Evolutionary conservation across 129 eudicot genomes (phyloP).

Genomic region (Helianthus annuus): DNA sequence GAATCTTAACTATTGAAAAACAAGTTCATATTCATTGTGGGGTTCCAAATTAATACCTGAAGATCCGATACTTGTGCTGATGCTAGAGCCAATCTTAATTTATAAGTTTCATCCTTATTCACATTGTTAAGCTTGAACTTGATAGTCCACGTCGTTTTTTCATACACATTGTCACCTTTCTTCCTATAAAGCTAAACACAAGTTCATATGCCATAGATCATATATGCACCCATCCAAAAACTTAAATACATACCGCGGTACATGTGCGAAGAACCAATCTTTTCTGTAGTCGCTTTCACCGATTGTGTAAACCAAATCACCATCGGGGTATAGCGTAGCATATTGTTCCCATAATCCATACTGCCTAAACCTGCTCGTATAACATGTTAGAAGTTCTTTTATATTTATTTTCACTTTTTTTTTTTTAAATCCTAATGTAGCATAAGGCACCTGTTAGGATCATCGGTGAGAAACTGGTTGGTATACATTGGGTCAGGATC

Average conservation of each 20-base stretch:
- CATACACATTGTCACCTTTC: constrained; percentile 33
- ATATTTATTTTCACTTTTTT: neutral
- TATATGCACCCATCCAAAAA: too few relatives aligned
- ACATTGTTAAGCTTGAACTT: constrained; percentile 47
- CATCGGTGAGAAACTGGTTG: constrained; percentile 53
- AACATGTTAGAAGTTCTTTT: neutral
- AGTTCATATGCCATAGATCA: neutral
- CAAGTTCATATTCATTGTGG: neutral
- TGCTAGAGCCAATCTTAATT: constrained; percentile 62
- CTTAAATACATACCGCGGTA: constrained; percentile 40
- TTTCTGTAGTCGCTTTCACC: constrained; percentile 54
- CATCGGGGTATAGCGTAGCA: constrained; percentile 47
- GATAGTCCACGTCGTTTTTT: constrained; percentile 67
- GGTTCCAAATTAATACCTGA: constrained; percentile 38
- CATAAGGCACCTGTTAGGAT: constrained; percentile 55
- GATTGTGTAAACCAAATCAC: constrained; percentile 57
- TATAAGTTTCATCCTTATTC: constrained; percentile 36
- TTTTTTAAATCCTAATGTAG: neutral
- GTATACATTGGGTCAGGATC: constrained; percentile 55
- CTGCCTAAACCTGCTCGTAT: constrained; percentile 56
- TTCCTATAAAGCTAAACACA: constrained; percentile 30
- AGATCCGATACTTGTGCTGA: constrained; percentile 47
- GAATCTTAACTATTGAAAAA: too few relatives aligned
- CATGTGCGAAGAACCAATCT: constrained; percentile 78
- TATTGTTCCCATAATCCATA: constrained; percentile 74